phyloP scores from a whole-genome alignment of 1,284 basidiomycete species.

The Uromyces viciae-fabae region DNA sequence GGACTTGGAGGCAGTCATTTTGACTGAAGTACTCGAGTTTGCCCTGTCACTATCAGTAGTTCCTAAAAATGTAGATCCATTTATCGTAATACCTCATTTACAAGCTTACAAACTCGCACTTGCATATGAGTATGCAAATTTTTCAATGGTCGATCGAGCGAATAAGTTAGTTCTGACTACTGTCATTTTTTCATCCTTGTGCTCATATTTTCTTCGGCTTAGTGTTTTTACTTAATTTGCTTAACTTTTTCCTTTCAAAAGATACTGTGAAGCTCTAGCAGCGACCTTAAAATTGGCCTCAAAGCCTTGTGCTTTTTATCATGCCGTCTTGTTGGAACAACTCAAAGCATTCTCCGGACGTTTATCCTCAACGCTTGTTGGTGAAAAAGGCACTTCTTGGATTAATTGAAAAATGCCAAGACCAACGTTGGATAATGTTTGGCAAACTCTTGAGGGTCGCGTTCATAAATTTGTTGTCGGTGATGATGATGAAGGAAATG shows the following conservation, averaged over 20 bases:
- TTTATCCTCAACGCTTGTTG: slow-evolving; percentile 69
- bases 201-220: not conserved
- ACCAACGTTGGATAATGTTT: slow-evolving; percentile 84
- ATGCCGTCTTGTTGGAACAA: slow-evolving; percentile 67
- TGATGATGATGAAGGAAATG: slow-evolving; percentile 61
- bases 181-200: slow-evolving; percentile 47
- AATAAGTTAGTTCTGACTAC: slow-evolving; percentile 61
- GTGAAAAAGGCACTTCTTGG: slow-evolving; percentile 67
- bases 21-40: slow-evolving; percentile 90
- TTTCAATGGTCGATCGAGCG: slow-evolving; percentile 67
- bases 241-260: slow-evolving; percentile 52
- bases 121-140: slow-evolving; percentile 58
- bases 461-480: slow-evolving; percentile 96
- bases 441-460: slow-evolving; percentile 87
- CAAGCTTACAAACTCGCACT: slow-evolving; percentile 78
- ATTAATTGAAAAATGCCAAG: slow-evolving; percentile 65
- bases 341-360: slow-evolving; percentile 77
- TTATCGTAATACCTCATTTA: slow-evolving; percentile 75
- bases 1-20: slow-evolving; percentile 74
- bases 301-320: slow-evolving; percentile 68
- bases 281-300: slow-evolving; percentile 61
- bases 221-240: not conserved
- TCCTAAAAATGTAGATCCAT: slow-evolving; percentile 79
- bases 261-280: slow-evolving; percentile 90
- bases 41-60: slow-evolving; percentile 71